phyloP scores from a whole-genome alignment of 163 green algal genomes.

The Chlamydomonas reinhardtii region DNA sequence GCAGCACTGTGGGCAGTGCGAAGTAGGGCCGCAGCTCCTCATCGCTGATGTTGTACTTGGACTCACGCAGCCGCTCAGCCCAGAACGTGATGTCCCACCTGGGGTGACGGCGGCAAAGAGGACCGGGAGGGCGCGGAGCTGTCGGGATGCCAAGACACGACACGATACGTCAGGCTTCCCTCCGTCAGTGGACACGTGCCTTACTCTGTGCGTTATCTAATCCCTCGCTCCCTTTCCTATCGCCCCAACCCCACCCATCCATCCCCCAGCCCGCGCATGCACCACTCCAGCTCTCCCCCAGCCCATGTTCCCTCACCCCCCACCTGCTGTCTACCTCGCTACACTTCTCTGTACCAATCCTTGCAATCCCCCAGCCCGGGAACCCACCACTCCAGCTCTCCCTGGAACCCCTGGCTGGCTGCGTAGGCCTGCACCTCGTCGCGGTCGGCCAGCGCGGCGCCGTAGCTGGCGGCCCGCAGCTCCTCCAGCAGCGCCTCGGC shows the following conservation, averaged over 20 bases:
- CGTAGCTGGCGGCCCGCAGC: constrained; percentile 70
- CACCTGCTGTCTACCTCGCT: too few relatives aligned
- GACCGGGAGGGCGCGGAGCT: not conserved
- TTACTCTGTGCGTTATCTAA: too few relatives aligned
- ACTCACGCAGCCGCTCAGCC: constrained; percentile 87
- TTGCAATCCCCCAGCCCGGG: not conserved
- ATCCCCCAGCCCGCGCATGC: too few relatives aligned
- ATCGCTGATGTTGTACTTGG: constrained; percentile 92
- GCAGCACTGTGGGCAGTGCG: constrained; percentile 91
- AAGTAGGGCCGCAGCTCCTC: constrained; percentile 98
- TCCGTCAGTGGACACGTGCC: too few relatives aligned
- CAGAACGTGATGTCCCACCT: constrained; percentile 94
- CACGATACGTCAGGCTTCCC: too few relatives aligned
- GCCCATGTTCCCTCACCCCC: too few relatives aligned
- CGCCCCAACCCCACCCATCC: too few relatives aligned
- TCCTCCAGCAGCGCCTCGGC: constrained; percentile 94
- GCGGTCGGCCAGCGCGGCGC: constrained; percentile 82
- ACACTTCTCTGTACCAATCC: too few relatives aligned
- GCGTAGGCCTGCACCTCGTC: constrained; percentile 89
- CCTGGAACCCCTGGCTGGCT: constrained; percentile 66
- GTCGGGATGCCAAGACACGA: too few relatives aligned
- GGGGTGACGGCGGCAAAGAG: not conserved
- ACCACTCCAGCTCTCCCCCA: too few relatives aligned
- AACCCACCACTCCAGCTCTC: constrained; percentile 72
- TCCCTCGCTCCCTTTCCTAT: too few relatives aligned